phyloP scores from a whole-genome alignment of 2,329 filamentous ascomycete genomes.

The Sclerotinia subarctica region DNA sequence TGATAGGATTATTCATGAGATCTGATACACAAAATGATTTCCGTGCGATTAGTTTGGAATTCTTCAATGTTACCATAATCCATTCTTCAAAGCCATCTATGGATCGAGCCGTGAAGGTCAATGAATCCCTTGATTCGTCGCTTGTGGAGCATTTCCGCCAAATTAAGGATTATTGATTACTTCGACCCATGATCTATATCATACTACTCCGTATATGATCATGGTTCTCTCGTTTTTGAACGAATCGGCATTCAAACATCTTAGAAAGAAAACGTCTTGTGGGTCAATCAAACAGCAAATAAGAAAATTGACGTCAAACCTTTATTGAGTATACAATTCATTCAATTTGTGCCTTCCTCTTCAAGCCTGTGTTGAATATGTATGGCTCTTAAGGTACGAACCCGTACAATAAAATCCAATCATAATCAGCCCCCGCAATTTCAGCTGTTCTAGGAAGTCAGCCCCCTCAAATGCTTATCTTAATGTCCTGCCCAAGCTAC shows the following conservation, averaged over 20 bases:
- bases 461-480: slow-evolving; percentile 6
- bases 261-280: neutral
- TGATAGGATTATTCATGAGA: neutral
- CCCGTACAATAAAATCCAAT: neutral
- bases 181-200: slow-evolving; percentile 16
- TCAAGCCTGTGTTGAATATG: neutral
- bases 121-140: slow-evolving; percentile 3
- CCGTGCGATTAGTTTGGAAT: neutral
- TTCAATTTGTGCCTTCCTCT: neutral
- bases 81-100: neutral
- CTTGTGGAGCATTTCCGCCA: slow-evolving; percentile 1
- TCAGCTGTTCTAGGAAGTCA: neutral
- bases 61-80: neutral
- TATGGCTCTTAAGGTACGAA: neutral
- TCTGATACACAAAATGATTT: slow-evolving; percentile 6
- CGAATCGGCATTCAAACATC: slow-evolving; percentile 3
- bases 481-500: neutral
- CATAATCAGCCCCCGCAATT: neutral
- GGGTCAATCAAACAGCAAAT: neutral
- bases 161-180: slow-evolving; percentile 10
- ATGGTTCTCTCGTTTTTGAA: slow-evolving; percentile 15
- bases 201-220: neutral
- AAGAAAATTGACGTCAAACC: neutral
- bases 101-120: neutral
- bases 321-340: neutral